phyloP scores from a whole-genome alignment of 2,329 filamentous ascomycete species.

The Kalmusia sp. region DNA sequence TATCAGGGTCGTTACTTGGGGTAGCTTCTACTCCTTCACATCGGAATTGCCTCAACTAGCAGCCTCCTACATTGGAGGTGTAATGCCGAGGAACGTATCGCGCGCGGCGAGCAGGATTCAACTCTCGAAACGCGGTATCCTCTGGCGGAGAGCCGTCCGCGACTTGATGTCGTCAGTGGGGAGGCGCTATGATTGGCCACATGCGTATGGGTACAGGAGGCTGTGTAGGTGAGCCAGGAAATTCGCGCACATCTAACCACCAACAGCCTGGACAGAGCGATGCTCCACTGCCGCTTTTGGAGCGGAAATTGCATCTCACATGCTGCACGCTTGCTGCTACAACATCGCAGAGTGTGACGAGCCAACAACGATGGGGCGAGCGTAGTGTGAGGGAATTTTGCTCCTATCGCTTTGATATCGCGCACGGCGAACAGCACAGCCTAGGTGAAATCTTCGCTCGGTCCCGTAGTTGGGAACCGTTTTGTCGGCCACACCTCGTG shows the following conservation, averaged over 20 bases:
- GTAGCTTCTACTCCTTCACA: not conserved
- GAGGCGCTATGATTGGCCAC: slow-evolving; percentile 8
- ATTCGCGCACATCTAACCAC: slow-evolving; percentile 21
- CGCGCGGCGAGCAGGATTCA: not conserved
- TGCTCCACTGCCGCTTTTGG: slow-evolving; percentile 9
- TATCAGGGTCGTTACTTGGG: not conserved
- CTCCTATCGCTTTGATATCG: slow-evolving; percentile 15
- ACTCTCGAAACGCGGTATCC: slow-evolving; percentile 8
- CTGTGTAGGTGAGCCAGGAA: slow-evolving; percentile 11
- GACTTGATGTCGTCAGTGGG: slow-evolving; percentile 12
- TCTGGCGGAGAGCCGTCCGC: slow-evolving; percentile 1
- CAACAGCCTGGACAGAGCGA: slow-evolving; percentile 11
- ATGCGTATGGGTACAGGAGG: not conserved
- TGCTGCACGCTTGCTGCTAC: slow-evolving; percentile 3
- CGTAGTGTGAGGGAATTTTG: slow-evolving; percentile 18
- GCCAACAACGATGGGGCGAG: not conserved
- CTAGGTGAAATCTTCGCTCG: slow-evolving; percentile 1
- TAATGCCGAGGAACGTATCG: not conserved
- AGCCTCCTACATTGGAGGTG: not conserved
- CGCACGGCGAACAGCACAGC: slow-evolving; percentile 5
- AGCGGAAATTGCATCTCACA: slow-evolving; percentile 21
- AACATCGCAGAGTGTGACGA: not conserved
- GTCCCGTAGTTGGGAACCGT: slow-evolving; percentile 4
- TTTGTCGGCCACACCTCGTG: not conserved
- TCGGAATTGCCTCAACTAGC: slow-evolving; percentile 12